A percentile compares a stretch with the other conserved stretches of the same genome.
Conservation (phyloP, 371 early-diverging fungal genomes). For the Circinella umbellata region DNA sequence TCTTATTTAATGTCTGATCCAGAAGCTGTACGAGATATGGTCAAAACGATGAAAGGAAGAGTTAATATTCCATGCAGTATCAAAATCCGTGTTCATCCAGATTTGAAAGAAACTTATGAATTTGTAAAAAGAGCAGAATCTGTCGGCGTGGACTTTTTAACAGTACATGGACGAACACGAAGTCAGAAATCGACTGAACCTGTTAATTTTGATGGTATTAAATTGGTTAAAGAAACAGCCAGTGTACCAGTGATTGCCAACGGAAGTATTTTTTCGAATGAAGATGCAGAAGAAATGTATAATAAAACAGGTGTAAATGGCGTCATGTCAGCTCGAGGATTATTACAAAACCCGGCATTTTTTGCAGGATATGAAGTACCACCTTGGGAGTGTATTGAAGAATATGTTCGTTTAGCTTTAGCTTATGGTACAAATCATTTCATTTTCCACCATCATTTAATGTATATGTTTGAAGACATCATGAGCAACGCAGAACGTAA, state of each 20-base stretch:
- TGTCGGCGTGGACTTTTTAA: conserved; percentile 80
- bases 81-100: conserved; percentile 81
- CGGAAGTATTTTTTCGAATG: conserved; percentile 74
- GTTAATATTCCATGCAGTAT: conserved; percentile 76
- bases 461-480: conserved; percentile 91
- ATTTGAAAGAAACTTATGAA: conserved; percentile 77
- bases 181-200: conserved; percentile 78
- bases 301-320: conserved; percentile 80
- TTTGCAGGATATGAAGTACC: conserved; percentile 73
- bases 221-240: conserved; percentile 73
- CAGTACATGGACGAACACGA: conserved; percentile 85
- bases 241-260: conserved; percentile 83
- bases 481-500: conserved; percentile 89
- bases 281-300: conserved; percentile 72
- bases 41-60: conserved; percentile 68
- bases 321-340: conserved; percentile 89
- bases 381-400: conserved; percentile 79
- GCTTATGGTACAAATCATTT: conserved; percentile 85
- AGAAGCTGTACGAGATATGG: conserved; percentile 84
- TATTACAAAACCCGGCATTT: conserved; percentile 89
- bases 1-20: conserved; percentile 79
- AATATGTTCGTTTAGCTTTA: conserved; percentile 76
- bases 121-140: conserved; percentile 78
- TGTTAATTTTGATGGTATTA: conserved; percentile 74
- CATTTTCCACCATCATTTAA: conserved; percentile 93